Evolutionary conservation across 2,329 filamentous ascomycete genomes (phyloP).

Genomic region (Apiospora koreana): DNA sequence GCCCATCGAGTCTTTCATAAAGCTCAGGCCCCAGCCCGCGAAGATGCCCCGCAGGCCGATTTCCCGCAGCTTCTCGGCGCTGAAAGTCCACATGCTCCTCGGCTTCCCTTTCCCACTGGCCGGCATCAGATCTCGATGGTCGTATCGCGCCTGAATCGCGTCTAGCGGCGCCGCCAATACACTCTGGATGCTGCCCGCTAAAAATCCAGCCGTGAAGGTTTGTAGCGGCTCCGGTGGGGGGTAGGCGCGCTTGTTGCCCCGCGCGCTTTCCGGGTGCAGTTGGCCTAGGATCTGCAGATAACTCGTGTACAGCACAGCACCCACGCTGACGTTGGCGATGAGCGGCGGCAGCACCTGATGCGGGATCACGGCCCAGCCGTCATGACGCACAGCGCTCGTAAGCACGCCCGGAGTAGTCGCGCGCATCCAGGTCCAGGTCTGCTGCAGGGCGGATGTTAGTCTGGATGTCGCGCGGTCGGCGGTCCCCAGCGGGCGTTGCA

Average conservation of each 20-base stretch:
- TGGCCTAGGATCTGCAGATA: constrained; percentile 70
- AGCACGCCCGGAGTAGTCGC: constrained; percentile 71
- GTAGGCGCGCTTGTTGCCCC: constrained; percentile 62
- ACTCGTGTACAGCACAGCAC: constrained; percentile 73
- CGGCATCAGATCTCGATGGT: constrained; percentile 52
- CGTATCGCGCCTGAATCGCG: constrained; percentile 73
- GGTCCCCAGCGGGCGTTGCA: constrained; percentile 34
- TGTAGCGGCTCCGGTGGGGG: constrained; percentile 65
- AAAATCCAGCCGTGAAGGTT: constrained; percentile 69
- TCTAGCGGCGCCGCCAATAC: constrained; percentile 74
- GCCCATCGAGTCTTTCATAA: constrained; percentile 70
- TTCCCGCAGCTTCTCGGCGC: constrained; percentile 65
- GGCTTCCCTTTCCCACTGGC: constrained; percentile 42
- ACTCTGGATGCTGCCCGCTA: constrained; percentile 70
- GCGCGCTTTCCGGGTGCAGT: constrained; percentile 65
- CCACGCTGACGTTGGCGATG: constrained; percentile 72
- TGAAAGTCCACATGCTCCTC: constrained; percentile 74
- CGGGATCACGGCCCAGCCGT: constrained; percentile 74
- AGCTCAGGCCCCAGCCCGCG: constrained; percentile 69
- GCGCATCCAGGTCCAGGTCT: constrained; percentile 52
- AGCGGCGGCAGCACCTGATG: constrained; percentile 77
- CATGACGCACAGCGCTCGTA: constrained; percentile 64
- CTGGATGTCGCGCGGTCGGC: constrained; percentile 36
- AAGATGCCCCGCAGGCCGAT: constrained; percentile 74
- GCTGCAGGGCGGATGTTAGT: constrained; percentile 35